Conservation (phyloP, 306 rosid genomes). For the Prunus davidiana region DNA sequence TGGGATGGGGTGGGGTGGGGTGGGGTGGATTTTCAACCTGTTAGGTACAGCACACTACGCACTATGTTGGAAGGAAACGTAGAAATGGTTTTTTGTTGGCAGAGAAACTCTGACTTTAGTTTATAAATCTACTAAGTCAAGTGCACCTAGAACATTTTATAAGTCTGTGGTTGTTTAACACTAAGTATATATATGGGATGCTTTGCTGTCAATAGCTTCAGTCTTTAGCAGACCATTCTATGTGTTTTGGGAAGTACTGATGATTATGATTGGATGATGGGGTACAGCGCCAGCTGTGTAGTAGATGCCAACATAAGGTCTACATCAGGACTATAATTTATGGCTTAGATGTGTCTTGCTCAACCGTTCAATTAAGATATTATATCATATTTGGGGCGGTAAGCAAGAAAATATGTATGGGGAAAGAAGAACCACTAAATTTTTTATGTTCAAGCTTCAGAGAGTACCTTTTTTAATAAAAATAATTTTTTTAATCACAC, state of each 20-base stretch:
- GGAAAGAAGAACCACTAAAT: constrained; percentile 15
- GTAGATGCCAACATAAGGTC: constrained; percentile 29
- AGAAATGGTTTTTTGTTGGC: not conserved
- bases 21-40: not conserved
- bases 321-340: constrained; percentile 19
- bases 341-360: constrained; percentile 21
- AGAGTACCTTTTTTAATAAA: not conserved
- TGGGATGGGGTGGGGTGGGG: not conserved
- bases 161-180: constrained; percentile 6
- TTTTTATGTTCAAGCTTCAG: not conserved
- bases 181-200: not conserved
- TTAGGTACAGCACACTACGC: constrained; percentile 1
- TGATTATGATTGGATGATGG: constrained; percentile 14
- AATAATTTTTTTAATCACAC: not conserved
- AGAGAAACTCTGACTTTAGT: not conserved
- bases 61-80: not conserved
- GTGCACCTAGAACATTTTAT: not conserved
- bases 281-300: constrained; percentile 33
- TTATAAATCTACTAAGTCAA: not conserved
- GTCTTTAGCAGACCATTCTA: constrained; percentile 16
- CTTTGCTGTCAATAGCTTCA: constrained; percentile 24
- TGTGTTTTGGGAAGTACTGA: not conserved
- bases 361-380: constrained; percentile 8
- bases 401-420: constrained; percentile 15
- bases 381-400: constrained; percentile 2